Base-by-base conservation (phyloP, 164 flowering plant species). In the Dillenia turbinata region DNA sequence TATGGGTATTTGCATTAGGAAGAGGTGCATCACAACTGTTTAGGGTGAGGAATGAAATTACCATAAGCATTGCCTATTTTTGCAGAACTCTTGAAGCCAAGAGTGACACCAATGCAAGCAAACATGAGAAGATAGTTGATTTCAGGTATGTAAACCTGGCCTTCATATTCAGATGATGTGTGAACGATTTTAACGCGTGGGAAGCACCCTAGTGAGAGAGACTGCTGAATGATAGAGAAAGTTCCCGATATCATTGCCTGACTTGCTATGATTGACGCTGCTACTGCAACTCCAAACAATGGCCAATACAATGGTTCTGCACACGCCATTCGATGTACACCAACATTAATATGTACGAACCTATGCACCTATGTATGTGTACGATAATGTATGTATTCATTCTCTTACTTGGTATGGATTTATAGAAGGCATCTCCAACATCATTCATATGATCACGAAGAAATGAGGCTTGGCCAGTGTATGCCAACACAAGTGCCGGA, bases 141-240 rank as follows among this genome's bases (percentile, higher is more conserved):
- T 62, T 71, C 74, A n/a, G 74, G 74, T 19, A 71, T 65, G 14
- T 70, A 65, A 11, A 70, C 69, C 49, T 70, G 73, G 44, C 73
- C 73, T 61, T 70, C 73, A 65, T 70, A 69, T 52, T 50, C 59
- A 53, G 61, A 58, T 0, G 73, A 70, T 44, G 73, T 65, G 60
- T 70, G 73, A 47, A 70, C 19, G 22, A 70, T 53, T 65, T 65
- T 49, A 9, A 70, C 73, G 14, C 73, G 47, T 8, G 73, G 73
- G 57, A 70, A 70, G 65, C 73, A 70, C 15, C 73, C 73, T 57
- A 65, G 47, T 0, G 73, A 60, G 65, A 70, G 55, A 0, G 69
- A 55, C 62, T 65, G 69, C 57, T 70, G 65, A 15, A 65, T 58
- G 10, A 70, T 70, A 3, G 73, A 54, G 45, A 70, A 65, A 19